Evolutionary conservation across 225 moss, liverwort and hornwort species (phyloP).

Genomic region (Bryoerythrophyllum caledonicum): DNA sequence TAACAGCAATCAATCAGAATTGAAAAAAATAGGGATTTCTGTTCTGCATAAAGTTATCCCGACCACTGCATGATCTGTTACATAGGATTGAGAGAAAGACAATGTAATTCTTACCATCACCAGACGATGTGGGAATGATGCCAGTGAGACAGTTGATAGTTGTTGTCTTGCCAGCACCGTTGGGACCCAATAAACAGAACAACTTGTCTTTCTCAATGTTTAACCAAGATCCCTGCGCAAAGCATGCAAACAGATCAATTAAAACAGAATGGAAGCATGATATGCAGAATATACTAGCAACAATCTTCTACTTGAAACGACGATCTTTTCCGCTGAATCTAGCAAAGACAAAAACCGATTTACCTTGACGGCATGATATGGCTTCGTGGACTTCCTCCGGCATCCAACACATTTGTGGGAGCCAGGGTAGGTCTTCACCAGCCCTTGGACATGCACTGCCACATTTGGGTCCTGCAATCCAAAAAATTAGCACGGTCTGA

Average conservation of each 20-base stretch:
- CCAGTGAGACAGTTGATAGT: constrained; percentile 97
- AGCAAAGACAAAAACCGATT: neutral
- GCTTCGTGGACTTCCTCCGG: constrained; percentile 53
- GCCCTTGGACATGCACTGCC: constrained; percentile 82
- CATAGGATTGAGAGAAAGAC: no score
- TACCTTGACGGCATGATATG: constrained; percentile 92
- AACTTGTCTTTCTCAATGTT: constrained; percentile 97
- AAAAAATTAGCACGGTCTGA: constrained; percentile 5
- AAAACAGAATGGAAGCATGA: neutral
- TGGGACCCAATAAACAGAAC: constrained; percentile 93
- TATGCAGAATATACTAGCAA: neutral
- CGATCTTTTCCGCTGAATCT: neutral
- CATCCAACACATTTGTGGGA: constrained; percentile 62
- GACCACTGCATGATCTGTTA: neutral
- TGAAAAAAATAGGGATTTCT: neutral
- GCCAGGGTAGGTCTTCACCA: constrained; percentile 92
- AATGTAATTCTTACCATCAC: constrained; percentile 59
- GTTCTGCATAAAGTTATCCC: neutral
- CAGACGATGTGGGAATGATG: constrained; percentile 83
- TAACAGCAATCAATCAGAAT: neutral
- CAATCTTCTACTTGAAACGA: neutral
- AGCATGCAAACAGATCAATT: constrained; percentile 6
- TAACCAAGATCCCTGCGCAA: constrained; percentile 81
- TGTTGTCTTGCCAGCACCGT: constrained; percentile 96
- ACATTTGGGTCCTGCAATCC: constrained; percentile 65